These are phyloP conservation scores for Aquilaria agallochum DNA, from an alignment of 441 rosid species.

Conservation along the genomic window DNA sequence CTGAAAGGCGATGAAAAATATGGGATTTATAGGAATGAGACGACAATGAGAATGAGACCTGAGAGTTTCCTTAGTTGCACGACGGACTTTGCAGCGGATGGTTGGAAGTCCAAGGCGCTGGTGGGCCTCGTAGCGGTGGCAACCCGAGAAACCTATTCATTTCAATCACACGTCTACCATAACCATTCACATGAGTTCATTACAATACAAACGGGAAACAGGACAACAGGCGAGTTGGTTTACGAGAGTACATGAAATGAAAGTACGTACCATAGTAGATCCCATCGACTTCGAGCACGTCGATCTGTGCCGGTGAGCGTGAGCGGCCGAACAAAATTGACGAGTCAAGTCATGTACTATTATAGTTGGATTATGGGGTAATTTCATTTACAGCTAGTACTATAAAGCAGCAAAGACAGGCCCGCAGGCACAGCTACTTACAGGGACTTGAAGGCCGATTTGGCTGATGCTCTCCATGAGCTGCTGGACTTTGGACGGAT, in stretches of 20 bases:
- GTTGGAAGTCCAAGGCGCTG: slow-evolving; percentile 77
- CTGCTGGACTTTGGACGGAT: slow-evolving; percentile 72
- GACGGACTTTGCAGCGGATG: slow-evolving; percentile 81
- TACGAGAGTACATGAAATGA: background rate
- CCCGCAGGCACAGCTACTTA: slow-evolving; percentile 13
- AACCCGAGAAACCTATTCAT: slow-evolving; percentile 77
- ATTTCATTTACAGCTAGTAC: too few relatives aligned
- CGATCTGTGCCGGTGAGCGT: slow-evolving; percentile 49
- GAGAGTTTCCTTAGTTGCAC: slow-evolving; percentile 81
- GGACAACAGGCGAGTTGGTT: too few relatives aligned
- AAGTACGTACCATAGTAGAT: slow-evolving; percentile 57
- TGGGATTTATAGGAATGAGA: too few relatives aligned
- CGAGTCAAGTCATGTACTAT: too few relatives aligned
- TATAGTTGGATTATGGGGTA: too few relatives aligned
- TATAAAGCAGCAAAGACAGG: too few relatives aligned
- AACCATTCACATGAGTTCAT: too few relatives aligned
- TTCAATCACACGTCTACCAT: background rate
- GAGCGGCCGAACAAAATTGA: too few relatives aligned
- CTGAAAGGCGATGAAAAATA: too few relatives aligned
- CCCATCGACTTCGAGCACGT: slow-evolving; percentile 94
- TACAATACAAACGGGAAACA: too few relatives aligned
- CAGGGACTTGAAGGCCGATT: slow-evolving; percentile 97
- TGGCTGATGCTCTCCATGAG: slow-evolving; percentile 79
- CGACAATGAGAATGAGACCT: slow-evolving; percentile 30
- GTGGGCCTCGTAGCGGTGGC: slow-evolving; percentile 91